Evolutionary conservation across 2,329 filamentous ascomycete genomes (phyloP).

Genomic region (Penicillium frequentans): DNA sequence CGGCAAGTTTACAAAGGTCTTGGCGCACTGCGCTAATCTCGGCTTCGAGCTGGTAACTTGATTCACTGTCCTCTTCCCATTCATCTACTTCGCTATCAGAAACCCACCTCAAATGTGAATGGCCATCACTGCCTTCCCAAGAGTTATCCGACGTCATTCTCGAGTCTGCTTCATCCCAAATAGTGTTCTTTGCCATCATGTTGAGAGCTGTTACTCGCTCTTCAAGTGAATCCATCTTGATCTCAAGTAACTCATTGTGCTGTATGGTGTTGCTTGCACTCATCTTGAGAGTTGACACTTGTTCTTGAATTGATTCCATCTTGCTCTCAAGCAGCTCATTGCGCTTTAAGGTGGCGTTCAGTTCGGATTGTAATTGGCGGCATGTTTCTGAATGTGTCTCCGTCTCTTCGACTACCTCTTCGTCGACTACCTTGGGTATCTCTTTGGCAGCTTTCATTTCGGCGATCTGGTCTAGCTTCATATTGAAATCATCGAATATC

Average conservation of each 20-base stretch:
- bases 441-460: not conserved
- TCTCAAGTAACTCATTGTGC: not conserved
- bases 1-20: too few species aligned
- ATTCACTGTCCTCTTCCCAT: not conserved
- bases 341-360: not conserved
- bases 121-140: not conserved
- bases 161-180: not conserved
- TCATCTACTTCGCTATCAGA: not conserved
- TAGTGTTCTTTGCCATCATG: not conserved
- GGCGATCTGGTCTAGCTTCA: not conserved
- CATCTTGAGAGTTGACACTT: not conserved
- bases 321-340: not conserved
- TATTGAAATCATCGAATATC: too few species aligned
- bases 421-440: not conserved
- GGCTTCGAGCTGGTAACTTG: too few species aligned
- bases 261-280: not conserved
- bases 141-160: not conserved
- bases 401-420: not conserved
- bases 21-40: too few species aligned
- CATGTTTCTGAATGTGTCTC: not conserved
- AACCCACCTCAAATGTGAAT: not conserved
- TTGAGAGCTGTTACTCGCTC: not conserved
- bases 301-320: not conserved
- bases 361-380: not conserved
- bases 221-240: not conserved